A percentile compares a stretch with the other conserved stretches of the same genome.
Conservation (phyloP, 2,329 filamentous ascomycete genomes). For the Aspergillus spinulosporus region DNA sequence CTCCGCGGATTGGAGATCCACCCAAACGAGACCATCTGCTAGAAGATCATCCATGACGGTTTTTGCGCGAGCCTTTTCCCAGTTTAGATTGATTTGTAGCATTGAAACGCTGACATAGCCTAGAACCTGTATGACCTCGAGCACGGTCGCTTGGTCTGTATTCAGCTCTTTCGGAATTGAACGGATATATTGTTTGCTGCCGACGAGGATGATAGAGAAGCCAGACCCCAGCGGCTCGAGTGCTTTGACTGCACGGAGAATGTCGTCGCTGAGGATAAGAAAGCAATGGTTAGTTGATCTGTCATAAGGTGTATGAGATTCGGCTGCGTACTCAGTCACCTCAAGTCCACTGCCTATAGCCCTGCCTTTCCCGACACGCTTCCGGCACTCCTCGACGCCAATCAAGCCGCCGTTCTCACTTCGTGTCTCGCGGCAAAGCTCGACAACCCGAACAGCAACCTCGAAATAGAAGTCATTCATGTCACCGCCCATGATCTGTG, state of each 20-base stretch:
- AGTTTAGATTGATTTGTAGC: conserved; percentile 80
- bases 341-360: conserved; percentile 74
- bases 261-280: conserved; percentile 66
- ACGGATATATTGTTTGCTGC: conserved; percentile 81
- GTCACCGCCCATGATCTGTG: conserved; percentile 82
- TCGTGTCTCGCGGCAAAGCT: conserved; percentile 82
- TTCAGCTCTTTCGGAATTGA: conserved; percentile 95
- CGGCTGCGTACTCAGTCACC: conserved; percentile 70
- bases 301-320: background rate
- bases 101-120: conserved; percentile 89
- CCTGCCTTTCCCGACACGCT: conserved; percentile 69
- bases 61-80: conserved; percentile 80
- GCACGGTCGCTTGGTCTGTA: conserved; percentile 85
- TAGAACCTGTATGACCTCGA: conserved; percentile 86
- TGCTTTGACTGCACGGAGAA: conserved; percentile 83
- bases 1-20: conserved; percentile 81
- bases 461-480: conserved; percentile 99
- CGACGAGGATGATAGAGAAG: conserved; percentile 81
- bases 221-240: conserved; percentile 84
- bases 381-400: conserved; percentile 75
- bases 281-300: background rate
- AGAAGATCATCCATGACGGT: conserved; percentile 90
- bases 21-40: conserved; percentile 87
- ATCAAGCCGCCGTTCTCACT: conserved; percentile 92
- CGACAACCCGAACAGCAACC: conserved; percentile 90